These are phyloP conservation scores for Kluyveromyces marxianus DNA, from an alignment of 1,139 yeast species.

Conservation along the genomic window DNA sequence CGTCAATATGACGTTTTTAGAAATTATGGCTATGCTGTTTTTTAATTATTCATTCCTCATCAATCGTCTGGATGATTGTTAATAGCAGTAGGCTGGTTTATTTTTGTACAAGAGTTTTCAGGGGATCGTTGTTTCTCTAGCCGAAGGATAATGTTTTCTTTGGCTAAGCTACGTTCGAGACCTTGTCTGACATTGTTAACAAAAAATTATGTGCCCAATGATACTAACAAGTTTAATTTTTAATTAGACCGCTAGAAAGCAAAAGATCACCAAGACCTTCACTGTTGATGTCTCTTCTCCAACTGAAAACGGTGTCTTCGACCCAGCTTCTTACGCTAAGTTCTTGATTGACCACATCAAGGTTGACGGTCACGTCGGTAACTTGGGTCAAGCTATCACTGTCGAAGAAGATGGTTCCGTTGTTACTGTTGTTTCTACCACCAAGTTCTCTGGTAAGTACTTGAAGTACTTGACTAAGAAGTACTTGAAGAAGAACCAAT, in stretches of 20 bases:
- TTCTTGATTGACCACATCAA: conserved; percentile 98
- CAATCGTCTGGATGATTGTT: conserved; percentile 27
- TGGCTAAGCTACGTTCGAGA: neutral
- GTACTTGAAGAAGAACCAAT: conserved; percentile 99
- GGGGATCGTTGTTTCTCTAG: neutral
- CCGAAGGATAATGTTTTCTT: neutral
- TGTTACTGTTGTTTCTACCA: conserved; percentile 81
- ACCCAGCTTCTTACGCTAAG: conserved; percentile 96
- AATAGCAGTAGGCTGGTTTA: conserved; percentile 33
- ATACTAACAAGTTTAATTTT: neutral
- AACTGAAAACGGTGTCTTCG: conserved; percentile 95
- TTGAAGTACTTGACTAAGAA: conserved; percentile 98
- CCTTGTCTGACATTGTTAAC: too few species aligned
- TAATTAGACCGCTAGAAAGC: conserved; percentile 65
- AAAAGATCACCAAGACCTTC: conserved; percentile 78
- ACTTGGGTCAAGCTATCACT: conserved; percentile 92
- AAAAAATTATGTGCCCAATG: too few species aligned
- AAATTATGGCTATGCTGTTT: conserved; percentile 24
- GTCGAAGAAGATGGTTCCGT: conserved; percentile 76
- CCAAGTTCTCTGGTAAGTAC: conserved; percentile 99
- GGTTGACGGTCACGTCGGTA: conserved; percentile 93
- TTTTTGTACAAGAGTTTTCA: conserved; percentile 5
- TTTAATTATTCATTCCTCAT: conserved; percentile 30
- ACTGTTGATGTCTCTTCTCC: conserved; percentile 97
- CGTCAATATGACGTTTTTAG: neutral